Conservation (phyloP, 1,139 yeast genomes). For the Taphrina sp. region DNA sequence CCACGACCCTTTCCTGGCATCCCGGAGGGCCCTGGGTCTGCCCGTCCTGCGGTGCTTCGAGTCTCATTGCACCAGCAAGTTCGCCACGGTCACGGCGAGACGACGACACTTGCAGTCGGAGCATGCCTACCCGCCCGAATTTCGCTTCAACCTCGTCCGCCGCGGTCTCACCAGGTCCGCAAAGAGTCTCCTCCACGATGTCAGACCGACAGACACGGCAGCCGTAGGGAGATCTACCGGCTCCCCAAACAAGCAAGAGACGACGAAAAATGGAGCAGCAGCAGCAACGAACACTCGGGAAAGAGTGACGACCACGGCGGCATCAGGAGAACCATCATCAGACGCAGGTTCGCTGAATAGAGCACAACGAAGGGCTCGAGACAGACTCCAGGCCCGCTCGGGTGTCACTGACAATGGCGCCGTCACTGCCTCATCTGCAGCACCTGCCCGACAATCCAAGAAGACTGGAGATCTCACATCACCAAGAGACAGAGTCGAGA, state of each 20-base stretch:
- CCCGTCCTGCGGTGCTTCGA: conserved; percentile 15
- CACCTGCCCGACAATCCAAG: too few relatives aligned
- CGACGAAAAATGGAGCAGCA: neutral
- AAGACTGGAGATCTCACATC: too few relatives aligned
- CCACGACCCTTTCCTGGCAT: conserved; percentile 54
- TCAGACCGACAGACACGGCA: too few relatives aligned
- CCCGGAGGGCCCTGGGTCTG: conserved; percentile 46
- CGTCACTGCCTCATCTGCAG: too few relatives aligned
- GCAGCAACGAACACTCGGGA: too few relatives aligned
- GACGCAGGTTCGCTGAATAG: neutral
- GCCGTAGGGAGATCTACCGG: too few relatives aligned
- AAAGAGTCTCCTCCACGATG: conserved; percentile 15
- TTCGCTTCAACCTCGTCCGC: conserved; percentile 17
- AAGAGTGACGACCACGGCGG: too few relatives aligned
- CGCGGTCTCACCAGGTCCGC: conserved; percentile 3
- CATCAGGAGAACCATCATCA: too few relatives aligned
- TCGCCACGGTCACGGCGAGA: conserved; percentile 2
- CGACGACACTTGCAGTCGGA: conserved; percentile 11
- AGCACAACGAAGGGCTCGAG: conserved; percentile 7
- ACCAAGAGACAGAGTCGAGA: too few relatives aligned
- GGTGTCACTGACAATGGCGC: too few relatives aligned
- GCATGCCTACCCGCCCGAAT: conserved; percentile 22
- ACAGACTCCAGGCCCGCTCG: too few relatives aligned
- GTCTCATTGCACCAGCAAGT: neutral
- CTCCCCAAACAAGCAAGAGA: too few relatives aligned